Conservation (phyloP, 2,329 filamentous ascomycete species). For the Trichoderma aggressivum region DNA sequence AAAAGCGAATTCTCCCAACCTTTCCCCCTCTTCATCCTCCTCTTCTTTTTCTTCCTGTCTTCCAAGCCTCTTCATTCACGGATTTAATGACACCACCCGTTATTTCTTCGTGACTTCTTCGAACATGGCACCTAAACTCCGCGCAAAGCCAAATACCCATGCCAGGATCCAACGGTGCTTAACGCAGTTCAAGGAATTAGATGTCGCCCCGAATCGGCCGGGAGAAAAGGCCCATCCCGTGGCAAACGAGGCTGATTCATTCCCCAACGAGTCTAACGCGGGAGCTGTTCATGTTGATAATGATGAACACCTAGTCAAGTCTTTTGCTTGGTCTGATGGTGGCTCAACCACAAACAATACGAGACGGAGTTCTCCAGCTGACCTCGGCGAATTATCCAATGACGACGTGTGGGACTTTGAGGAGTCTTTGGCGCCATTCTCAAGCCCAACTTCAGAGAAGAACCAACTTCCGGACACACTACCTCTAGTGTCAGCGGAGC, state of each 20-base stretch:
- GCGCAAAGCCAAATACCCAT: neutral
- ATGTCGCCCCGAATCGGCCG: constrained; percentile 34
- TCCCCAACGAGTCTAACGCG: neutral
- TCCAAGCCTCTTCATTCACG: neutral
- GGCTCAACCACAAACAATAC: constrained; percentile 27
- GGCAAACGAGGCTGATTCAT: neutral
- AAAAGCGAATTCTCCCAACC: neutral
- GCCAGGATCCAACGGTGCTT: constrained; percentile 14
- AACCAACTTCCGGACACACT: constrained; percentile 32
- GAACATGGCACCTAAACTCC: neutral
- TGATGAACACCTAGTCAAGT: neutral
- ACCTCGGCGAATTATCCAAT: constrained; percentile 16
- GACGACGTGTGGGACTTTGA: constrained; percentile 26
- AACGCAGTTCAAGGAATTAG: constrained; percentile 31
- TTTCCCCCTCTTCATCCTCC: neutral
- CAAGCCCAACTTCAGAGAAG: constrained; percentile 26
- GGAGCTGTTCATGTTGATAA: neutral
- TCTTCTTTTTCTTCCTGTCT: neutral
- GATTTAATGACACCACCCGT: neutral
- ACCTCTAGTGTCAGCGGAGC: neutral
- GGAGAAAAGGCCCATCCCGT: constrained; percentile 13
- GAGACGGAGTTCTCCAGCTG: constrained; percentile 31
- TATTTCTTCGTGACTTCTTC: too few relatives aligned
- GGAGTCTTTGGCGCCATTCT: constrained; percentile 26
- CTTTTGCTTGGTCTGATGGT: constrained; percentile 31